Evolutionary conservation across 306 rosid genomes (phyloP), one percentile per base, ranked within the genome.

Genomic region (Castanospermum australe): DNA sequence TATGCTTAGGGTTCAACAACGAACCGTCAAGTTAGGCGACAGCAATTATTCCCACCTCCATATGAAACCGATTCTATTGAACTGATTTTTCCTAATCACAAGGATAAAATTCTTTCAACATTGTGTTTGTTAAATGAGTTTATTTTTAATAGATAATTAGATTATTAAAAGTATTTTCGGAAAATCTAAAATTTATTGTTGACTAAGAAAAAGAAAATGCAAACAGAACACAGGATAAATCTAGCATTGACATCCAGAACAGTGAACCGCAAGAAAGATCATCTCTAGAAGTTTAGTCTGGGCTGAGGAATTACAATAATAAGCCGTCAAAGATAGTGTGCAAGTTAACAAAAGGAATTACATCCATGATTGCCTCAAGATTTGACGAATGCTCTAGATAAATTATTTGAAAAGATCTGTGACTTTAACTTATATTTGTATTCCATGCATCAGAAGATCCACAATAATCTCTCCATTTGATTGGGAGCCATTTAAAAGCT

Each of bases 361-460:
- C 48, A 60, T 25, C 41, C 42, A 25, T 51, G 13, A 30, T 60
- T 18, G 55, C 71, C 66, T 71, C 45, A 47, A 38, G 10, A 79
- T 79, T 50, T 81, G 52, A 41, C 41, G 35, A 47, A 59, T 59
- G 42, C 60, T 47, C 10, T 14, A n/a, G 39, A 39, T 59, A 41
- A 51, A 42, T 67, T 56, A 47, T n/a, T 41, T 45, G 17, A 47
- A 59, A 73, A 41, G 45, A 79, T 12, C 14, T 1, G 0, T 18
- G 61, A 78, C 76, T 39, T 47, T 10, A 42, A 42, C 20, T 63
- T 62, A 13, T 56, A 15, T 36, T 38, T 17, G 35, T 32, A 63
- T 36, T 55, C 30, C 77, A 68, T 45, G 60, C 55, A 45, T 41
- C 36, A 44, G 50, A 70, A 45, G 76, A 41, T 30, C 78, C 78